Base-by-base conservation (phyloP, 1,284 basidiomycete species). In the Apiotrichum laibachii region DNA sequence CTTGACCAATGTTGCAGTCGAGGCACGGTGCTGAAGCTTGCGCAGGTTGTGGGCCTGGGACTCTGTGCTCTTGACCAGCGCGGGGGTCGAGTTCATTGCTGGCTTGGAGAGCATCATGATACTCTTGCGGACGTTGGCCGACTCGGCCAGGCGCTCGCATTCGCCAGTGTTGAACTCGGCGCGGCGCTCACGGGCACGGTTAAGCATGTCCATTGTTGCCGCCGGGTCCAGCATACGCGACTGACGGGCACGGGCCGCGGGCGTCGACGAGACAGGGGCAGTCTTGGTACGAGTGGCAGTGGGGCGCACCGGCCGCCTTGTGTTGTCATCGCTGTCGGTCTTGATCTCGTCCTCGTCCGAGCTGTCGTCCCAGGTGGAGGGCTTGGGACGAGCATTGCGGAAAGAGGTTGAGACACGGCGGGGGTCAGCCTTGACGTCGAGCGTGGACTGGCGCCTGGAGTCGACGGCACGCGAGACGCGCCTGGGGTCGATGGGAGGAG, bases 131-230 rank as follows among this genome's bases (percentile, higher is more conserved):
- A 31, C 26, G 21, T 53, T 54, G 49, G 21, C 16, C 35, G 55
- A 48, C 54, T 63, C 62, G 45, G 53, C 50, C 47, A 37, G 53
- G 35, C 68, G 64, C 45, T 72, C 71, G 16, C 63, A 59, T 26
- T 68, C 67, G 21, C 71, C 72, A 9, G 61, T 39, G 12, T 55
- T 52, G 43, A 65, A 65, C 19, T 66, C 61, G 21, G 64, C 58
- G 21, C 73, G 63, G 34, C 72, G 60, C 47, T 72, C 73, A 21
- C 73, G 59, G 2, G 71, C 70, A 21, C 53, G 49, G 2, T 63
- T 70, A 11, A 75, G 64, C 40, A 66, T 57, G 7, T 66, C 66
- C 61, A 75, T 62, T 2, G 72, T 68, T 8, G 50, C 43, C 35
- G 26, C 50, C 13, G 35, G 40, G 51, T 56, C 52, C n/a, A 61